Conservation (phyloP, 208 protist genomes). For the Polymyxa betae region DNA sequence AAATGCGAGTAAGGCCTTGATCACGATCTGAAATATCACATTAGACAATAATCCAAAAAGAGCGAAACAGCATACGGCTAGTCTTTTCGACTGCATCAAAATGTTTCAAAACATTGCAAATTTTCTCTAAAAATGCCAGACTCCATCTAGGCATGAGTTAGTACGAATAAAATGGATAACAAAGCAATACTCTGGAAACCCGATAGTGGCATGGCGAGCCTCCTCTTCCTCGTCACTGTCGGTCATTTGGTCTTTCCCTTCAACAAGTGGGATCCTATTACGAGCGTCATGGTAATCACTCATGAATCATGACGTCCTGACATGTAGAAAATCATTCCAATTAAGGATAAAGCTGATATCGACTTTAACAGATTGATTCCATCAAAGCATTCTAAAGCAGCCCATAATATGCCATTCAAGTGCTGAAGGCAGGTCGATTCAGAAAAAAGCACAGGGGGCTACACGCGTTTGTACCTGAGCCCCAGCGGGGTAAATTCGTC, state of each 20-base stretch:
- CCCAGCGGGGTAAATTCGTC: not conserved
- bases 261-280: no score
- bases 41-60: not conserved
- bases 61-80: not conserved
- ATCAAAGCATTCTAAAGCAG: not conserved
- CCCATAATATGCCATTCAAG: not conserved
- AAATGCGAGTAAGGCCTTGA: not conserved
- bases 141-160: not conserved
- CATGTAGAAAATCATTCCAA: not conserved
- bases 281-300: not conserved
- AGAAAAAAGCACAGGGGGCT: no score
- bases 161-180: no score
- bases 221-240: not conserved
- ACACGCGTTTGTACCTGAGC: not conserved
- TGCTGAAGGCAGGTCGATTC: no score
- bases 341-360: not conserved
- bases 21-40: not conserved
- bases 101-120: not conserved
- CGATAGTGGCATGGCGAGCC: not conserved
- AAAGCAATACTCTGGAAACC: not conserved
- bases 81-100: not conserved
- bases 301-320: not conserved
- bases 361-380: not conserved
- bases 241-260: no score
- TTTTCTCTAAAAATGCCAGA: slow-evolving; percentile 27